phyloP scores from a whole-genome alignment of 305 asterid genomes.

The Solanum hybrid region DNA sequence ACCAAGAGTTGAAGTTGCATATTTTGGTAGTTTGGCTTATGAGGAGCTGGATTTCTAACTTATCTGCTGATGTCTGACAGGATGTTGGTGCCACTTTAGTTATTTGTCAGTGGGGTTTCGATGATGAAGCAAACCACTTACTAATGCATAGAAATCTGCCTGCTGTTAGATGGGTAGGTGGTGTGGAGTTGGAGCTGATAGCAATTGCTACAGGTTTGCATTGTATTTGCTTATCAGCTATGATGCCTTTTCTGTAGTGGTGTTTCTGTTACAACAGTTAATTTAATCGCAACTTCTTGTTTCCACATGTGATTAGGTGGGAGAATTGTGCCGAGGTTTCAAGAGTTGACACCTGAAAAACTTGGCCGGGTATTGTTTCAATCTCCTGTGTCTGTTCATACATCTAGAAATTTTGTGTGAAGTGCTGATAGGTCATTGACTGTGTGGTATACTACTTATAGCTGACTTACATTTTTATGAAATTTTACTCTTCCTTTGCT shows the following conservation, averaged over 20 bases:
- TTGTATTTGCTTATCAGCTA: not conserved
- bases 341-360: constrained; percentile 76
- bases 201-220: constrained; percentile 78
- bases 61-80: constrained; percentile 25
- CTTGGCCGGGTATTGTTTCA: constrained; percentile 46
- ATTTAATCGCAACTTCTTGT: not conserved
- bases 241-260: not conserved
- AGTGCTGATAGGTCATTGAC: not conserved
- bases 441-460: not conserved
- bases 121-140: constrained; percentile 88
- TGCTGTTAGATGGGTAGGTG: constrained; percentile 93
- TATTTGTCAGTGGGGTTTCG: constrained; percentile 92
- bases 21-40: not conserved
- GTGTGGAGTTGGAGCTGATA: constrained; percentile 75
- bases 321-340: constrained; percentile 94
- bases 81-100: constrained; percentile 86
- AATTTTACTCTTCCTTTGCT: not conserved
- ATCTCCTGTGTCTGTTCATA: not conserved
- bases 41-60: not conserved
- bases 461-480: not conserved
- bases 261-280: not conserved
- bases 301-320: constrained; percentile 41
- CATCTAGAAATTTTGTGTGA: not conserved
- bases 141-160: constrained; percentile 73
- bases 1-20: not conserved